Percentiles rank a stretch among this genome's conserved stretches.
These are phyloP conservation scores for Collariella sp. DNA, from an alignment of 495 filamentous ascomycete species.

Conservation along the genomic window DNA sequence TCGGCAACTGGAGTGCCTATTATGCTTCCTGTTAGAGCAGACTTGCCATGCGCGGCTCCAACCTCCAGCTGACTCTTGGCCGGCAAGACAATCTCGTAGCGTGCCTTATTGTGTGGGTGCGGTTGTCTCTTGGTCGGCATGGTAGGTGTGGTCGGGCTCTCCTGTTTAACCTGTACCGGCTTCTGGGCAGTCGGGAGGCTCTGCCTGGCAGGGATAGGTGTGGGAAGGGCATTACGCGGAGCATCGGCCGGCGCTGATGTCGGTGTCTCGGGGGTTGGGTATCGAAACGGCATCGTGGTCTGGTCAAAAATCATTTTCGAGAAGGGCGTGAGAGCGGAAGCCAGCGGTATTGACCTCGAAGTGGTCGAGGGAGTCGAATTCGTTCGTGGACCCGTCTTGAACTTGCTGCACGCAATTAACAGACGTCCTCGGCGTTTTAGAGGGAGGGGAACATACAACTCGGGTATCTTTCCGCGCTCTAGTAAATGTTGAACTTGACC, in stretches of 20 bases:
- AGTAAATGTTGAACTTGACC: slow-evolving; percentile 63
- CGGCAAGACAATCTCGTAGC: slow-evolving; percentile 28
- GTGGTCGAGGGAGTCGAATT: slow-evolving; percentile 11
- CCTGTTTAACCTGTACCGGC: slow-evolving; percentile 16
- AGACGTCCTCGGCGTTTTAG: background rate
- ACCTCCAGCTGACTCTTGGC: slow-evolving; percentile 26
- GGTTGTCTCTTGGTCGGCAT: slow-evolving; percentile 20
- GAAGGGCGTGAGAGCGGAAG: slow-evolving; percentile 33
- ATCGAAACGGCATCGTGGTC: slow-evolving; percentile 30
- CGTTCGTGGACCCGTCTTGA: slow-evolving; percentile 48
- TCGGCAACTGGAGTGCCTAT: background rate
- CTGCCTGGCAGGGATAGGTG: slow-evolving; percentile 13
- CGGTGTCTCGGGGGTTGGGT: slow-evolving; percentile 28
- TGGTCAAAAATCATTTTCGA: slow-evolving; percentile 40
- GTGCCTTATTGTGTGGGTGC: slow-evolving; percentile 22
- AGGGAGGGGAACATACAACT: slow-evolving; percentile 53
- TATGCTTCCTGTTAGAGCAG: background rate
- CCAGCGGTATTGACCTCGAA: slow-evolving; percentile 11
- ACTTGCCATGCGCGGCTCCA: slow-evolving; percentile 1
- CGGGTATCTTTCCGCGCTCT: slow-evolving; percentile 56
- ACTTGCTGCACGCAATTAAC: slow-evolving; percentile 47
- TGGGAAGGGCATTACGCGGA: slow-evolving; percentile 4
- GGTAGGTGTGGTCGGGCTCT: slow-evolving; percentile 6
- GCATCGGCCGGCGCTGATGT: slow-evolving; percentile 8
- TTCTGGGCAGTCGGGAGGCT: slow-evolving; percentile 13